Evolutionary conservation across 139 green algal species (phyloP), one percentile per base, ranked within the genome.

Genomic region (Nannochloris sp.): DNA sequence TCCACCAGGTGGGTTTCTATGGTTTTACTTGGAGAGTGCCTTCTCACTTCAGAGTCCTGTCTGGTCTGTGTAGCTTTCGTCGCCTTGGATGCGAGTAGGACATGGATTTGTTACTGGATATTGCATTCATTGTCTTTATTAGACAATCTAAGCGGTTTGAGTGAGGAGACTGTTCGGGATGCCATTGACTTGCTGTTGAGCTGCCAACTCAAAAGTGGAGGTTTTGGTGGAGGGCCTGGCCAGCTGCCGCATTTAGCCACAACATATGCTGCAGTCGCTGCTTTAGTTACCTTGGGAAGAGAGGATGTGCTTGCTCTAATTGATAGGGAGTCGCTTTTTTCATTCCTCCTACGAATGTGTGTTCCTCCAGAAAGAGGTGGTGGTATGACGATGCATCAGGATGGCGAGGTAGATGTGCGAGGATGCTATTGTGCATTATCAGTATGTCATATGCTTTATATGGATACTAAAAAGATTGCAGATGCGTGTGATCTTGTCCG

Each of bases 41-140:
- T n/a, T 30, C 13, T 59, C 17, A 59, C 0, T 17, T 2, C 25
- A 40, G 2, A 40, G 10, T 59, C 16, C 13, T 31, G 8, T 29
- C n/a, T 64, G 9, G 6, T 8, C 5, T 48, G 30, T 9, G 51
- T 64, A 37, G 74, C 69, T 16, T 95, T 89, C 49, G 70, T 80
- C 0, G 68, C 69, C 3, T 72, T 97, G 30, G 91, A 95, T 59
- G 84, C 87, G 6, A 89, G 82, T 56, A 76, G 86, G 14, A 79
- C 90, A 0, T 98, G 92, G 92, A 85, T 98, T 11, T 76, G 73
- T 33, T 97, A 90, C 71, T 97, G 91, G 91, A 82, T 90, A 58
- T 20, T 88, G 26, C 92, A 98, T 67, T 81, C 79, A 8, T 76
- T 98, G 8, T 80, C 86, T 1, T 68, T 98, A 6, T 72, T 98